Percentiles rank a stretch among this genome's conserved stretches.
Evolutionary conservation across 2,329 filamentous ascomycete species (phyloP).

Genomic region (Cladosporium oxysporum): DNA sequence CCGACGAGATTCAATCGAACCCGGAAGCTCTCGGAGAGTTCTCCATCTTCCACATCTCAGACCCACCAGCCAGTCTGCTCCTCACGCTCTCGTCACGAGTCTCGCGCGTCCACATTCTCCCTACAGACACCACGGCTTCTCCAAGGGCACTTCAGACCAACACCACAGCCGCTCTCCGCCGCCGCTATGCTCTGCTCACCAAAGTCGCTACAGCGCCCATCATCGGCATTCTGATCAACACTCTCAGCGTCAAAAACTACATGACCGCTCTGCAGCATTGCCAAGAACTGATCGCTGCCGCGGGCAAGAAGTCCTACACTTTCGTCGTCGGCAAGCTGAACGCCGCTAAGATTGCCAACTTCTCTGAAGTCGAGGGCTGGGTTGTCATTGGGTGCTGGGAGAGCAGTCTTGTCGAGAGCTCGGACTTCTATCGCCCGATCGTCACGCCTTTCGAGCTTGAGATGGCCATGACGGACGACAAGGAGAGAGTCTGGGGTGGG

Average conservation of each 20-base stretch:
- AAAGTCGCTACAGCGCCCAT: constrained; percentile 77
- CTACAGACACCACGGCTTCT: constrained; percentile 47
- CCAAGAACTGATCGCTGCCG: constrained; percentile 68
- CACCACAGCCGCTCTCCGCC: constrained; percentile 65
- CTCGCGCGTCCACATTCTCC: constrained; percentile 74
- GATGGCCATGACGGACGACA: constrained; percentile 73
- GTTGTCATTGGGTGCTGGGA: constrained; percentile 98
- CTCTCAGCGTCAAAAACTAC: constrained; percentile 88
- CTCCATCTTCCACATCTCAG: constrained; percentile 80
- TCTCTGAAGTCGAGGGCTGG: constrained; percentile 93
- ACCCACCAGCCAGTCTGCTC: constrained; percentile 78
- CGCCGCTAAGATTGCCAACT: constrained; percentile 93
- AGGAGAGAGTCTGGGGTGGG: constrained; percentile 78
- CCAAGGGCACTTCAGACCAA: constrained; percentile 48
- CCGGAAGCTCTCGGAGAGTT: constrained; percentile 61
- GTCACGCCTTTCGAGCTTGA: constrained; percentile 94
- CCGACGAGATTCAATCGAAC: constrained; percentile 49
- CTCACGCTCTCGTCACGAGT: constrained; percentile 85
- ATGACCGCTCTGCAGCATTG: constrained; percentile 75
- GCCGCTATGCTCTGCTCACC: constrained; percentile 85
- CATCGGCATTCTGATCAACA: constrained; percentile 95
- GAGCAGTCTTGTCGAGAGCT: constrained; percentile 85
- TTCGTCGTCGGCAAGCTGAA: constrained; percentile 97
- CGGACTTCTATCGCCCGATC: constrained; percentile 83
- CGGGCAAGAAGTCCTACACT: constrained; percentile 93